Evolutionary conservation across 2,329 filamentous ascomycete genomes (phyloP).

Genomic region (Purpureocillium lavendulum): DNA sequence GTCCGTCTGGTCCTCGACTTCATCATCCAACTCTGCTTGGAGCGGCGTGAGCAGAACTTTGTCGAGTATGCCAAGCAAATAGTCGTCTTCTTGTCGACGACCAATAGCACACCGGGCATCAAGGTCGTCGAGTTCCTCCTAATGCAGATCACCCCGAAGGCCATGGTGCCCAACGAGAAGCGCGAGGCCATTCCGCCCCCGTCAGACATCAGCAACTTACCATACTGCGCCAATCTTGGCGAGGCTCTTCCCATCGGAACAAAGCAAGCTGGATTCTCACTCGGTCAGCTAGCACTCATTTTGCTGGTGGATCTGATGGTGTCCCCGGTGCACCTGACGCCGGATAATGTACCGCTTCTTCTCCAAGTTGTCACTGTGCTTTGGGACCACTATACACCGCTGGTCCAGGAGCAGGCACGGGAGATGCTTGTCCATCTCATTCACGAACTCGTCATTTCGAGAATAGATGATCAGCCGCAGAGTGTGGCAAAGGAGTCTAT

Average conservation of each 20-base stretch:
- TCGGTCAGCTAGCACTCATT: constrained; percentile 89
- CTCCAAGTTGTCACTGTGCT: constrained; percentile 87
- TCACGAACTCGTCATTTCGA: constrained; percentile 82
- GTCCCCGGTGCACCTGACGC: constrained; percentile 70
- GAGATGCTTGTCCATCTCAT: constrained; percentile 98
- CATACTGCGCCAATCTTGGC: constrained; percentile 81
- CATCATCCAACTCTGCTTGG: constrained; percentile 87
- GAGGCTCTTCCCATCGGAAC: constrained; percentile 76
- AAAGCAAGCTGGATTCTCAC: constrained; percentile 85
- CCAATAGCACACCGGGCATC: constrained; percentile 60
- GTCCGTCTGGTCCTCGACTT: constrained; percentile 93
- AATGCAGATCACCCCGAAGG: constrained; percentile 83
- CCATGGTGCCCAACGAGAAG: constrained; percentile 93
- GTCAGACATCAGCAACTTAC: constrained; percentile 64
- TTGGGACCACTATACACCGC: constrained; percentile 93
- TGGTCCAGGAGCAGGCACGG: constrained; percentile 92
- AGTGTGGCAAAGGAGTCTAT: constrained; percentile 60
- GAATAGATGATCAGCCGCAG: constrained; percentile 62
- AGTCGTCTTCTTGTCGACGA: constrained; percentile 90
- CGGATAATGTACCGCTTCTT: constrained; percentile 75
- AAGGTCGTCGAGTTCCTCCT: constrained; percentile 93
- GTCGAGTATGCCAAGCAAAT: constrained; percentile 98
- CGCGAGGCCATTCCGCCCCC: constrained; percentile 59
- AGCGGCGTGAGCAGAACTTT: constrained; percentile 94
- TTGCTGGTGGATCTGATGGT: constrained; percentile 94